Evolutionary conservation across 2,329 filamentous ascomycete genomes (phyloP), one percentile per base, ranked within the genome.

Genomic region (Aspergillus tamarii): DNA sequence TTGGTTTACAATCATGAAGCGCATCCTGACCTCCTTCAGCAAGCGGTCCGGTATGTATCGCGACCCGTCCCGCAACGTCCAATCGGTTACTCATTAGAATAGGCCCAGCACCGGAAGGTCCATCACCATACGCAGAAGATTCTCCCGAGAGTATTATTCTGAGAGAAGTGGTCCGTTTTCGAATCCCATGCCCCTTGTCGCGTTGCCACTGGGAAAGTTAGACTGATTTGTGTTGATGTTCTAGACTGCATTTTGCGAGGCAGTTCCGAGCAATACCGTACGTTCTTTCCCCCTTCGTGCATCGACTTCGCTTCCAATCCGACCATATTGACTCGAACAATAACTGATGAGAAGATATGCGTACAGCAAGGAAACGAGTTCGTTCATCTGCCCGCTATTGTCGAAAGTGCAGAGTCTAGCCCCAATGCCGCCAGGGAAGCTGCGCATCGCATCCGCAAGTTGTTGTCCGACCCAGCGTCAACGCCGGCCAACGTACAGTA

Each of bases 321-420:
- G n/a, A 23, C 30, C 21, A 32, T 26, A 34, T 36, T 32, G 21
- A 32, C 23, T 19, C 41, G 11, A n/a, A 21, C 23, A 34, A 50
- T 23, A 2, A n/a, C 54, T 55, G 23, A 57, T 16, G 39, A 55
- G n/a, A 23, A 23, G 8, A 48, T 48, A 32, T 28, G 5, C 48
- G 1, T 16, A 50, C 26, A 73, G 73, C 77, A 93, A 86, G 92
- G 90, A 74, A 91, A 96, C 77, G 95, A 98, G 82, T 93, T 96
- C 67, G 89, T 97, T 64, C 92, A 94, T 75, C 90, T 98, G 41
- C 95, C 95, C 10, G 88, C 90, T 64, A 97, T 99, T 69, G 95
- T 99, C 81, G 95, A 98, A 74, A 88, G 91, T 59, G 94, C 94
- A 82, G 95, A 98, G 78, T 97, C 94, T 32, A 96, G 92, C 54